phyloP scores from a whole-genome alignment of 2,329 filamentous ascomycete genomes.

The Akanthomyces lecanii region DNA sequence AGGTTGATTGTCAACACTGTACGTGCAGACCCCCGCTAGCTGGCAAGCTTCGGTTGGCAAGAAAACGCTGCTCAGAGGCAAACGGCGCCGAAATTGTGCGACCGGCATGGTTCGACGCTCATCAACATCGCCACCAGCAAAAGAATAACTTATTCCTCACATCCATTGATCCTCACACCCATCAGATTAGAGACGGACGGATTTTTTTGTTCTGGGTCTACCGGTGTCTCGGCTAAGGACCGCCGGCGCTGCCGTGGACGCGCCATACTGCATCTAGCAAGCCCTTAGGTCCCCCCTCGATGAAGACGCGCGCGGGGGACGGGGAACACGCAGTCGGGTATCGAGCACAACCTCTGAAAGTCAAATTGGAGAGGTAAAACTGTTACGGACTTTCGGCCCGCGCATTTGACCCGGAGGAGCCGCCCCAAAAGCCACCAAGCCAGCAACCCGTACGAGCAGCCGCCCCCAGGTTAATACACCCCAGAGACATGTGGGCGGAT shows the following conservation, averaged over 20 bases:
- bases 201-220: background rate
- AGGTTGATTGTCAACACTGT: too few relatives aligned
- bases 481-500: conserved; percentile 4
- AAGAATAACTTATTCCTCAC: background rate
- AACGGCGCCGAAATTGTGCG: background rate
- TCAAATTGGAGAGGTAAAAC: background rate
- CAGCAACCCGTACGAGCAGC: background rate
- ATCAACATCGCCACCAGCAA: background rate
- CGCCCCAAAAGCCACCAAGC: background rate
- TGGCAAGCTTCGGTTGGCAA: background rate
- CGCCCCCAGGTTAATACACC: background rate
- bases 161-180: too few relatives aligned
- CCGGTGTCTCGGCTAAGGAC: background rate
- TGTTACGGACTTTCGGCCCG: conserved; percentile 4
- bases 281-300: background rate
- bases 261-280: background rate
- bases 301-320: background rate
- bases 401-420: background rate
- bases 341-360: background rate
- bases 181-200: background rate
- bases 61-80: background rate
- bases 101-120: background rate
- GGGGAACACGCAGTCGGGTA: background rate
- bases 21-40: background rate
- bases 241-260: background rate